phyloP scores from a whole-genome alignment of 352 stramenopile species.

The Phytophthora syringae region DNA sequence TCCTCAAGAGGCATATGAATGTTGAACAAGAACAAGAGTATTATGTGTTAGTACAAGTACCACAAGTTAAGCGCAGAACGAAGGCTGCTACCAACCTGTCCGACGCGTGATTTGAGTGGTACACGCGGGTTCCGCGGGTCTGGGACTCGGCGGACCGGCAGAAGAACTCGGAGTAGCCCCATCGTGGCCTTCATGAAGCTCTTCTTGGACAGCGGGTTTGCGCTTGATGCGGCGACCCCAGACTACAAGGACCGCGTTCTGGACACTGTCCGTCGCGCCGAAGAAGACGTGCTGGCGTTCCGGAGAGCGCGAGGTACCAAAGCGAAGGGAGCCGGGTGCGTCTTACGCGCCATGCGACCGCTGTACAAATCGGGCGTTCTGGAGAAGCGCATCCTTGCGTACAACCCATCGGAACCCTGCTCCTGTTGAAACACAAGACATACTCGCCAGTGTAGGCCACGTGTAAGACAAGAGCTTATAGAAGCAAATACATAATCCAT shows the following conservation, averaged over 20 bases:
- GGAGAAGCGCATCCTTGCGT: conserved; percentile 8
- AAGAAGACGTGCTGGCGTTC: background rate
- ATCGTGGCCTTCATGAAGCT: conserved; percentile 35
- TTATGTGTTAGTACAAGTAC: conserved; percentile 10
- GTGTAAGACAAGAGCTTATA: background rate
- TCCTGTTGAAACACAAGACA: conserved; percentile 7
- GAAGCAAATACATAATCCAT: no score
- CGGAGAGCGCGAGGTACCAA: background rate
- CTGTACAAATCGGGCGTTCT: background rate
- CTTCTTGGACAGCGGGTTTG: conserved; percentile 15
- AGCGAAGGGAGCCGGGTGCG: background rate
- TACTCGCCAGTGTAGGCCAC: background rate
- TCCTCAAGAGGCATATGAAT: background rate
- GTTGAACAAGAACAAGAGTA: background rate
- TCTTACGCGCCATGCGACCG: background rate
- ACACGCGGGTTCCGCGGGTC: conserved; percentile 1
- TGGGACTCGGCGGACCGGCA: conserved; percentile 11
- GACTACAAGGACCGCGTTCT: conserved; percentile 17
- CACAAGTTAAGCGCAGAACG: conserved; percentile 13
- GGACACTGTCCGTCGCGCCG: background rate
- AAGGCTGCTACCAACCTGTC: conserved; percentile 16
- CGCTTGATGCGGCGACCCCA: background rate
- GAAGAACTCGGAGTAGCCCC: conserved; percentile 27
- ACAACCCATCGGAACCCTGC: conserved; percentile 18
- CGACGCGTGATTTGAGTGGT: conserved; percentile 21